A percentile compares a stretch with the other conserved stretches of the same genome.
phyloP scores from a whole-genome alignment of 2,329 filamentous ascomycete genomes.

The Fusarium pseudograminearum region DNA sequence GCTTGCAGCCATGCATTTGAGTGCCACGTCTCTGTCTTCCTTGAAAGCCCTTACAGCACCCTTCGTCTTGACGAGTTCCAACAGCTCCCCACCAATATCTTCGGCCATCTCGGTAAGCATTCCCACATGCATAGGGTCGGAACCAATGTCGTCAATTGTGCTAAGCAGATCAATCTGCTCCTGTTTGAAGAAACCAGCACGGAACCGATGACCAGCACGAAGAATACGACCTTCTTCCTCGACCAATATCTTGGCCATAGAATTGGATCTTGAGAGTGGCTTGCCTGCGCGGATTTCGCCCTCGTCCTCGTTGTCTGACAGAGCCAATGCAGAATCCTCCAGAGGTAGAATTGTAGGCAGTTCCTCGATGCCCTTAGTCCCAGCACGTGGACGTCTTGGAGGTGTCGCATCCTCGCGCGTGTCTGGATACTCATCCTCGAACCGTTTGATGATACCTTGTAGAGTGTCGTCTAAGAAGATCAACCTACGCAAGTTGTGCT shows the following conservation, averaged over 20 bases:
- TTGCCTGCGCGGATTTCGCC: slow-evolving; percentile 57
- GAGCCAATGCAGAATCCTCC: slow-evolving; percentile 53
- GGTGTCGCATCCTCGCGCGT: slow-evolving; percentile 66
- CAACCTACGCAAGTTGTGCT: slow-evolving; percentile 83
- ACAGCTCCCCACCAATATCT: slow-evolving; percentile 70
- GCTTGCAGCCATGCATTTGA: slow-evolving; percentile 64
- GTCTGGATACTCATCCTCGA: slow-evolving; percentile 96
- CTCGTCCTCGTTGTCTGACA: slow-evolving; percentile 65
- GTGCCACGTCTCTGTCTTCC: slow-evolving; percentile 65
- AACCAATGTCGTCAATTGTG: slow-evolving; percentile 62
- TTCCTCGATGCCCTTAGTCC: slow-evolving; percentile 37
- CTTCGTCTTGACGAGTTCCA: slow-evolving; percentile 66
- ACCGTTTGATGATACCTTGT: slow-evolving; percentile 90
- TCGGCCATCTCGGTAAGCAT: slow-evolving; percentile 73
- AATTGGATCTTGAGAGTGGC: slow-evolving; percentile 64
- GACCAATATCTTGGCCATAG: slow-evolving; percentile 64
- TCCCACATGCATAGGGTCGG: slow-evolving; percentile 63
- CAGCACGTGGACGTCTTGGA: slow-evolving; percentile 25
- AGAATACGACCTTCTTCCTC: slow-evolving; percentile 69
- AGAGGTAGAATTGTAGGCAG: slow-evolving; percentile 42
- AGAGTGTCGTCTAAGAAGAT: slow-evolving; percentile 90
- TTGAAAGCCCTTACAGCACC: slow-evolving; percentile 73
- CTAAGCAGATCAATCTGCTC: slow-evolving; percentile 65
- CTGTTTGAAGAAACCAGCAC: slow-evolving; percentile 63
- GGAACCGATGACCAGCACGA: slow-evolving; percentile 68